Conservation (phyloP, 1,284 basidiomycete genomes). For the Kalmanozyma brasiliensis region DNA sequence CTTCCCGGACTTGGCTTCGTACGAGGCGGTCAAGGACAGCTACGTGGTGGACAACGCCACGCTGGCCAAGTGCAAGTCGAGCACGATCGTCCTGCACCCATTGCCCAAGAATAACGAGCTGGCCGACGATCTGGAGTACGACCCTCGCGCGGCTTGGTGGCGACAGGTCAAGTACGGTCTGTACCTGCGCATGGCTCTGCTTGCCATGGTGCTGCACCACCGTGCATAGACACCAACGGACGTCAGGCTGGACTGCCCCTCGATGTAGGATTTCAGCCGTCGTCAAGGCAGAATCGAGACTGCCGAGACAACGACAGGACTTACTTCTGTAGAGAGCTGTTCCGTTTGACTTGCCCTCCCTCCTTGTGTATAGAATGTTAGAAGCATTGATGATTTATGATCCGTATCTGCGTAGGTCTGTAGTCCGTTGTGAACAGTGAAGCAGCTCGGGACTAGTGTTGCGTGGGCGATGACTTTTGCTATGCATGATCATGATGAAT, state of each 20-base stretch:
- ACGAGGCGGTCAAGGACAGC: slow-evolving; percentile 89
- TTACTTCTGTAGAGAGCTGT: neutral
- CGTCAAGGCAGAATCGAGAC: slow-evolving; percentile 12
- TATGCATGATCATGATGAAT: neutral
- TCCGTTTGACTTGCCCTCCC: neutral
- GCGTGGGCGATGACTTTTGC: no score
- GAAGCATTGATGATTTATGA: neutral
- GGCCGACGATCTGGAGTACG: slow-evolving; percentile 97
- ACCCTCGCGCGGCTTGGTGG: slow-evolving; percentile 95
- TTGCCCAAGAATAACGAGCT: slow-evolving; percentile 95
- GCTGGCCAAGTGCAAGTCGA: slow-evolving; percentile 88
- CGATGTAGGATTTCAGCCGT: neutral
- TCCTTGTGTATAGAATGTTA: neutral
- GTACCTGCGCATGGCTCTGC: slow-evolving; percentile 71
- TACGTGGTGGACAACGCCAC: slow-evolving; percentile 95
- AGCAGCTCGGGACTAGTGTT: no score
- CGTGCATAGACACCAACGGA: slow-evolving; percentile 3
- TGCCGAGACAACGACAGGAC: slow-evolving; percentile 1
- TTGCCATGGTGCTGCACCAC: slow-evolving; percentile 61
- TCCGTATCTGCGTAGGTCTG: neutral
- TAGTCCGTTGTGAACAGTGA: no score
- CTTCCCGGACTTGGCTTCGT: slow-evolving; percentile 83
- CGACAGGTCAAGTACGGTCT: slow-evolving; percentile 98
- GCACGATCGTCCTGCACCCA: slow-evolving; percentile 99
- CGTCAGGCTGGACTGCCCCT: neutral